Evolutionary conservation across 2,329 filamentous ascomycete species (phyloP), one percentile per base, ranked within the genome.

Genomic region (Helotiales sp.): DNA sequence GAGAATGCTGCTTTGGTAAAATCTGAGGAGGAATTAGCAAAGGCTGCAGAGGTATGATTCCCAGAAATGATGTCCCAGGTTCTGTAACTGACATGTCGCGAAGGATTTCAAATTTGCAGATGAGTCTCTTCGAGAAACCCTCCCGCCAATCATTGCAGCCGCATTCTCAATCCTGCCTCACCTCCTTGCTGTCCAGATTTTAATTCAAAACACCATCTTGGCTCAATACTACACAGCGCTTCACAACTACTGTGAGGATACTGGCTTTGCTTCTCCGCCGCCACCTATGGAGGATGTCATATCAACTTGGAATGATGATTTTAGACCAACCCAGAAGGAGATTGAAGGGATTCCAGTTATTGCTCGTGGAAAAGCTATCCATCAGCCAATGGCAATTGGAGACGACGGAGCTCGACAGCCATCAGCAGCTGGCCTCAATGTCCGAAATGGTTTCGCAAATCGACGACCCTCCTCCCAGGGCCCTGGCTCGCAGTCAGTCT

Each of bases 191-290:
- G 85, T 86, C 40, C 90, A 94, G 74, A 87, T 95, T 52, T 84
- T 91, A 75, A 88, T 93, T 30, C 92, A 95, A 78, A 93, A 93
- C 76, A 87, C 88, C 55, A 82, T 96, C 61, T 86, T 96, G 5
- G 92, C 89, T 0, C 84, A 93, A 69, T 89, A 93, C 72, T 96
- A 96, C 79, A 96, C 92, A 0, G 84, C 88, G 4, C 81, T 95
- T 6, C 89, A 93, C 76, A 87, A 86, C 65, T 96, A 91, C 78
- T 93, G 90, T 72, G 83, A 89, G 71, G 86, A 90, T 32, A 83
- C 89, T 72, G 83, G 86, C 5, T 90, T 93, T 73, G 90, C 90
- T 0, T 90, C 89, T 54, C 90, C 91, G 1, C 84, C 92, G 11
- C 90, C 91, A 2, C 85, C 89, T 17, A 90, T 93, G 82, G 87